Percentiles rank a stretch among this genome's conserved stretches.
These are phyloP conservation scores for Thelonectria olida DNA, from an alignment of 2,329 filamentous ascomycete genomes.

Conservation along the genomic window DNA sequence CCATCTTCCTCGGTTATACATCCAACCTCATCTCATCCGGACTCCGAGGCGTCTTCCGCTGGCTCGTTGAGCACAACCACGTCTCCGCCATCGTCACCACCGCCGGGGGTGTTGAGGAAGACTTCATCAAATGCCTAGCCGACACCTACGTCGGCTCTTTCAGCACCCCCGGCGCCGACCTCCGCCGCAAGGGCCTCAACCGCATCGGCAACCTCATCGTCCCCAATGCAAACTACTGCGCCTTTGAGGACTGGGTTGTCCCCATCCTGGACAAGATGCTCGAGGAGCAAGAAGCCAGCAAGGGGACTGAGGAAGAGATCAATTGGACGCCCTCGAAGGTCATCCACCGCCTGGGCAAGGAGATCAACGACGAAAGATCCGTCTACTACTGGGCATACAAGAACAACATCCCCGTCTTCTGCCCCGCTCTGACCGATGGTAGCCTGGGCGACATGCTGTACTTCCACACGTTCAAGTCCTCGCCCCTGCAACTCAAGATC, in stretches of 20 bases:
- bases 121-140: conserved; percentile 97
- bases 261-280: conserved; percentile 96
- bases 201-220: conserved; percentile 96
- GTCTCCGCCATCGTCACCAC: conserved; percentile 95
- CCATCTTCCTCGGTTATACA: conserved; percentile 97
- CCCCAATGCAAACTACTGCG: conserved; percentile 94
- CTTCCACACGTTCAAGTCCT: conserved; percentile 94
- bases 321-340: conserved; percentile 95
- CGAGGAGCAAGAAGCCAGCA: conserved; percentile 87
- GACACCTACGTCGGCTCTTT: conserved; percentile 94
- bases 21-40: conserved; percentile 98
- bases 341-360: conserved; percentile 87
- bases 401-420: conserved; percentile 97
- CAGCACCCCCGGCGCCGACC: conserved; percentile 75
- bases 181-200: conserved; percentile 89
- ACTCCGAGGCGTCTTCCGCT: conserved; percentile 88
- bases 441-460: conserved; percentile 98
- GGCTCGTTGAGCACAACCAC: conserved; percentile 91
- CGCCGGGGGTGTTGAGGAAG: conserved; percentile 94
- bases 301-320: conserved; percentile 73
- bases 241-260: conserved; percentile 97
- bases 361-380: conserved; percentile 91
- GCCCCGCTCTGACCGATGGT: conserved; percentile 93
- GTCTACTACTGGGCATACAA: conserved; percentile 98
- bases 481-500: conserved; percentile 81